phyloP scores from a whole-genome alignment of 176 grass and related monocot genomes.

The Avena atlantica region DNA sequence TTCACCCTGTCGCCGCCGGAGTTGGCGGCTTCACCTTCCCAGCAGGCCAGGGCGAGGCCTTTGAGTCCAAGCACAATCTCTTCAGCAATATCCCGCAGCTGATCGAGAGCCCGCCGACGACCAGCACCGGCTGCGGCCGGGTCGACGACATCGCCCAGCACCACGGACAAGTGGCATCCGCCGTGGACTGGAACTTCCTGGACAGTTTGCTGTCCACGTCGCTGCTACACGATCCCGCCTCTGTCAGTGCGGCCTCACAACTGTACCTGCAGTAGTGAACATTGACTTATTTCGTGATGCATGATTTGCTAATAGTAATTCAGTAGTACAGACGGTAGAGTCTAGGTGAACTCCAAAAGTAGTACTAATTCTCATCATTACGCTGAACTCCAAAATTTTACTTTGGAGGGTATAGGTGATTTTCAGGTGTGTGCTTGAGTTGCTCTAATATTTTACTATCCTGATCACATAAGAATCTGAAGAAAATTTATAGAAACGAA shows the following conservation, averaged over 20 bases:
- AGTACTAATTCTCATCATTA: no score
- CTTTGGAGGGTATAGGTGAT: no score
- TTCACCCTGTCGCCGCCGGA: background rate
- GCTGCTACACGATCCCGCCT: constrained; percentile 47
- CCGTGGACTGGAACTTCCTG: constrained; percentile 69
- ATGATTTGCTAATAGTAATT: no score
- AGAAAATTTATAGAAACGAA: no score
- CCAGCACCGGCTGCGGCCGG: background rate
- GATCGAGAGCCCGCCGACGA: constrained; percentile 27
- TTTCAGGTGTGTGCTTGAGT: no score
- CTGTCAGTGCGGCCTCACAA: constrained; percentile 17
- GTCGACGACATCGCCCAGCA: background rate
- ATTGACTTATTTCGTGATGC: no score
- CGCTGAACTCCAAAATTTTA: no score
- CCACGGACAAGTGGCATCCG: background rate
- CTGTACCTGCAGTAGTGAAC: background rate
- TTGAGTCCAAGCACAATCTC: constrained; percentile 51
- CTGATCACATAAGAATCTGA: no score
- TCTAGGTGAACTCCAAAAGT: no score
- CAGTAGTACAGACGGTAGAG: no score
- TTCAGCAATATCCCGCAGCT: constrained; percentile 46
- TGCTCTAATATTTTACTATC: no score
- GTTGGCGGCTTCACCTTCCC: background rate
- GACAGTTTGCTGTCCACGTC: constrained; percentile 65
- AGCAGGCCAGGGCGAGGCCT: background rate